Percentiles rank a stretch among this genome's conserved stretches.
Evolutionary conservation across 345 rosid species (phyloP).

Genomic region (Melaleuca quinquenervia): DNA sequence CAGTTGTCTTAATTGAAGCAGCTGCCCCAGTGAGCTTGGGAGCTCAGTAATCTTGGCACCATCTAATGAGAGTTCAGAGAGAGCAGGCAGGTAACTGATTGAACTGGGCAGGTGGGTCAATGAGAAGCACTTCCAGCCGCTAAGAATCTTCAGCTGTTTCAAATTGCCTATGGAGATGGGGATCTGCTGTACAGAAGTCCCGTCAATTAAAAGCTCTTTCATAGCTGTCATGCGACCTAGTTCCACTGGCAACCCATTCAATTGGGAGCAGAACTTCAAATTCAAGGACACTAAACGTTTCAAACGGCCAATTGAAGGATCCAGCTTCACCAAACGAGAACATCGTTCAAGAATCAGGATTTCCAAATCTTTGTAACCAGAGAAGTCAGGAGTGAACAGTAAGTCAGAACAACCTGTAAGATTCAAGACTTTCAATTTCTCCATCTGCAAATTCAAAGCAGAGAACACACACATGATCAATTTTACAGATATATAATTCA

Average conservation of each 20-base stretch:
- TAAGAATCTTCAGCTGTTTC: not conserved
- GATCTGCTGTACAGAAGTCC: not conserved
- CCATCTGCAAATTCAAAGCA: not conserved
- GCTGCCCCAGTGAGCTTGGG: not conserved
- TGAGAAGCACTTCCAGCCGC: not conserved
- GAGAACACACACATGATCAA: no score
- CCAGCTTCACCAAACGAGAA: not conserved
- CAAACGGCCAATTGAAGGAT: not conserved
- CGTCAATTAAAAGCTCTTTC: not conserved
- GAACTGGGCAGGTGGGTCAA: not conserved
- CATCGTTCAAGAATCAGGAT: not conserved
- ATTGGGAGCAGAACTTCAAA: not conserved
- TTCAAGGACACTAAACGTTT: not conserved
- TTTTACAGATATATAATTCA: not conserved
- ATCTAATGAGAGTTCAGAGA: not conserved
- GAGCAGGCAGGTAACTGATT: not conserved
- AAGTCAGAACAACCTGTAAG: not conserved
- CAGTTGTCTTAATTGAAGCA: not conserved
- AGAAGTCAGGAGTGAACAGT: not conserved
- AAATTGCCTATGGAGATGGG: not conserved
- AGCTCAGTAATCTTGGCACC: not conserved
- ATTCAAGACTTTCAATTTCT: not conserved
- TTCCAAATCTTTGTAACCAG: not conserved
- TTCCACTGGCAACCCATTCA: not conserved
- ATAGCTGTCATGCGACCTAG: fast-evolving